phyloP scores from a whole-genome alignment of 805 yeast species.

The Jamesozyma gamospora region DNA sequence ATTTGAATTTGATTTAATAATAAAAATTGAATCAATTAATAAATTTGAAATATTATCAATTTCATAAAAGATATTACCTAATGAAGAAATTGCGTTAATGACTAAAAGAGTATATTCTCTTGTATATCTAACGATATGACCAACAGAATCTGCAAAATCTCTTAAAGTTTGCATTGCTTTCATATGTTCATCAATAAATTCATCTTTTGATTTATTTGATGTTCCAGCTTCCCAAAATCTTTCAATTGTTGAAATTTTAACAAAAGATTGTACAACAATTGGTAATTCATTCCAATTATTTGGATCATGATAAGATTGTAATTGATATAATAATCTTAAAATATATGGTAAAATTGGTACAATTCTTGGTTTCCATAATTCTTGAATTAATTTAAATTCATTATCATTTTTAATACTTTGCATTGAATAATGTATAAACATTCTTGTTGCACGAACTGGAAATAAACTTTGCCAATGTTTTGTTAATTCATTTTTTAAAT shows the following conservation, averaged over 20 bases:
- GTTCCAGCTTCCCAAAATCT: slow-evolving; percentile 99
- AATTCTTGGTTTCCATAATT: slow-evolving; percentile 87
- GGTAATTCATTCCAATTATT: slow-evolving; percentile 85
- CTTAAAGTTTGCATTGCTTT: slow-evolving; percentile 88
- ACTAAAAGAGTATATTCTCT: slow-evolving; percentile 92
- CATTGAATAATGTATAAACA: slow-evolving; percentile 89
- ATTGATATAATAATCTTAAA: slow-evolving; percentile 74
- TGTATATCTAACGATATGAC: slow-evolving; percentile 89
- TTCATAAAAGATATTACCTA: slow-evolving; percentile 81
- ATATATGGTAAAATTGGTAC: slow-evolving; percentile 88
- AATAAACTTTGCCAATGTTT: slow-evolving; percentile 90
- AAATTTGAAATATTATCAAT: slow-evolving; percentile 69
- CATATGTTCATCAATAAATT: slow-evolving; percentile 86
- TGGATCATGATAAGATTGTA: slow-evolving; percentile 91
- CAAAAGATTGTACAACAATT: slow-evolving; percentile 81
- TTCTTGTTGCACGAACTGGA: slow-evolving; percentile 91
- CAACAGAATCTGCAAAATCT: slow-evolving; percentile 96
- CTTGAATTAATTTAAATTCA: slow-evolving; percentile 56
- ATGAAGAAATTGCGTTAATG: slow-evolving; percentile 76
- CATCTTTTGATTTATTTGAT: slow-evolving; percentile 85
- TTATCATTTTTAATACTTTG: slow-evolving; percentile 76
- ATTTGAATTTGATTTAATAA: slow-evolving; percentile 45
- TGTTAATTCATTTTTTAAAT: slow-evolving; percentile 64
- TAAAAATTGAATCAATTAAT: slow-evolving; percentile 78
- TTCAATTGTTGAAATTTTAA: slow-evolving; percentile 80